phyloP scores from a whole-genome alignment of 176 grass and related monocot genomes.

The Bolboschoenus planiculmis region DNA sequence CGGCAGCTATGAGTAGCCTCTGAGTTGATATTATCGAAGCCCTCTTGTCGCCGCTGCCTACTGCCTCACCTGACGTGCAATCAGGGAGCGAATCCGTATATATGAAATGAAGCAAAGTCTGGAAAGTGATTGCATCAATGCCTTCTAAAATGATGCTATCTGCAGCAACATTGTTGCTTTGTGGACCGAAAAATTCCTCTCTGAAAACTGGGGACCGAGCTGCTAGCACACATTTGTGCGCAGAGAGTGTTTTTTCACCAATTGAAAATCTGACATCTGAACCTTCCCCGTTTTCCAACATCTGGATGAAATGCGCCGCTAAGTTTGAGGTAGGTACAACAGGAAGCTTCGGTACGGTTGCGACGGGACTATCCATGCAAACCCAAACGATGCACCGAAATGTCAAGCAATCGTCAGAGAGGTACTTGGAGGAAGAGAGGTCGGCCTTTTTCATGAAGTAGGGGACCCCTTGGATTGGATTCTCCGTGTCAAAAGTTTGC shows the following conservation, averaged over 20 bases:
- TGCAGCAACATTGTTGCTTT: neutral
- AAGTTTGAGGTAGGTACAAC: neutral
- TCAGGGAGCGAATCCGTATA: slow-evolving; percentile 7
- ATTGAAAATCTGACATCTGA: neutral
- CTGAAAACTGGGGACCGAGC: slow-evolving; percentile 17
- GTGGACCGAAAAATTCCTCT: neutral
- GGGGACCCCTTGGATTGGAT: slow-evolving; percentile 2
- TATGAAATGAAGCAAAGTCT: slow-evolving; percentile 21
- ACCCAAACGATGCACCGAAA: slow-evolving; percentile 22
- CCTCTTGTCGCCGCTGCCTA: neutral
- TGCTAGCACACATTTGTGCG: slow-evolving; percentile 18
- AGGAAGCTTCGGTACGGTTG: neutral
- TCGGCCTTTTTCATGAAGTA: slow-evolving; percentile 14
- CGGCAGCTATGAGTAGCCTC: neutral
- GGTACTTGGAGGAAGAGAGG: slow-evolving; percentile 17
- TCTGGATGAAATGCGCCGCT: neutral
- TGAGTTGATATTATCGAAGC: neutral
- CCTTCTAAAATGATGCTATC: neutral
- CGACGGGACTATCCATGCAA: neutral
- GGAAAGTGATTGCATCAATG: neutral
- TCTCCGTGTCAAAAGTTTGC: neutral
- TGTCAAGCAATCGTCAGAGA: slow-evolving; percentile 5
- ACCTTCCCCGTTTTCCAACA: neutral
- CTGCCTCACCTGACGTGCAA: neutral
- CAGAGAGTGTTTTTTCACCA: neutral